Percentiles rank a stretch among this genome's conserved stretches.
Evolutionary conservation across 768 basidiomycete species (phyloP).

Genomic region (Mycena venus): DNA sequence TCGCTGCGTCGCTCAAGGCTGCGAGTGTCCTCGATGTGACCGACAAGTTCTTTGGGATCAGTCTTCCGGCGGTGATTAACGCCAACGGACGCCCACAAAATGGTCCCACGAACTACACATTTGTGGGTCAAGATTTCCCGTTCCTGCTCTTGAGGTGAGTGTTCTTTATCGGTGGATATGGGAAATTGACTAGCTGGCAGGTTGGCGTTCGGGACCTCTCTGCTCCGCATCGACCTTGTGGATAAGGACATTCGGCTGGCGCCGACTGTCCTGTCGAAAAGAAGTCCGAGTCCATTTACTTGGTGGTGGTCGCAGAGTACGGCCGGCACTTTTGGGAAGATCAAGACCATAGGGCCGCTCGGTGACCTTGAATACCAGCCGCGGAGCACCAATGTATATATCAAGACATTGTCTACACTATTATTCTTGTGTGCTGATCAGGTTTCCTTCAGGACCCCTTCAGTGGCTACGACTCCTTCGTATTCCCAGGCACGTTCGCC

Average conservation of each 20-base stretch:
- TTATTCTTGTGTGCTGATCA: background rate
- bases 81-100: conserved; percentile 43
- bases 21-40: conserved; percentile 54
- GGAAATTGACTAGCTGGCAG: too few relatives aligned
- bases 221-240: conserved; percentile 49
- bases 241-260: conserved; percentile 39
- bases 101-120: conserved; percentile 49
- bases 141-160: conserved; percentile 37
- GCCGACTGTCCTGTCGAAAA: conserved; percentile 32
- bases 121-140: conserved; percentile 45
- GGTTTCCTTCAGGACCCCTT: conserved; percentile 24
- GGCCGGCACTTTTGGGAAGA: conserved; percentile 37
- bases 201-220: conserved; percentile 46
- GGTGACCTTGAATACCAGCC: conserved; percentile 24
- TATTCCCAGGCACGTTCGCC: conserved; percentile 1
- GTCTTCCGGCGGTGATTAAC: conserved; percentile 47
- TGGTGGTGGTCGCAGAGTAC: conserved; percentile 13
- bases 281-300: conserved; percentile 16
- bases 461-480: conserved; percentile 23
- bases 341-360: conserved; percentile 32
- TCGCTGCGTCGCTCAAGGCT: conserved; percentile 50
- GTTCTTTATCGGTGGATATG: background rate
- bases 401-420: too few relatives aligned
- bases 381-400: conserved; percentile 24
- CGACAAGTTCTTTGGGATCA: conserved; percentile 46